Evolutionary conservation across 2,329 filamentous ascomycete species (phyloP).

Genomic region (Aaosphaeria arxii): DNA sequence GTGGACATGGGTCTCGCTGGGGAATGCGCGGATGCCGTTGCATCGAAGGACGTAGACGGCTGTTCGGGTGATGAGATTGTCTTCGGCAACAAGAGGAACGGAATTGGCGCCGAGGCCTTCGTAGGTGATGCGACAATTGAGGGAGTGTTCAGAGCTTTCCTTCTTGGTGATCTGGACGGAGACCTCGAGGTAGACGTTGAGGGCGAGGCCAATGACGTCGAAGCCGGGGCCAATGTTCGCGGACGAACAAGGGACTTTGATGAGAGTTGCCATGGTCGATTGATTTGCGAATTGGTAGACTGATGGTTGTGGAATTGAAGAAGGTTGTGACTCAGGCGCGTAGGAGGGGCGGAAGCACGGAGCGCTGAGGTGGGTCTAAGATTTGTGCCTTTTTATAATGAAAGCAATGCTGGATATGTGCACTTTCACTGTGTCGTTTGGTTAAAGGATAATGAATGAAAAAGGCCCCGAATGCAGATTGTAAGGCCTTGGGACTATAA

Average conservation of each 20-base stretch:
- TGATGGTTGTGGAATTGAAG: not conserved
- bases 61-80: constrained; percentile 90
- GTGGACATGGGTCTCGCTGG: constrained; percentile 79
- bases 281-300: not conserved
- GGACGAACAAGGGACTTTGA: constrained; percentile 87
- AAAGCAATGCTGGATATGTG: too few species aligned
- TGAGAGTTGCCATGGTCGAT: constrained; percentile 48
- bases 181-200: constrained; percentile 91
- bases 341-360: not conserved
- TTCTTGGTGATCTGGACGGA: constrained; percentile 66
- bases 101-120: constrained; percentile 76
- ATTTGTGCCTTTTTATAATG: too few species aligned
- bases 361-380: too few species aligned
- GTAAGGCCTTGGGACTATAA: too few species aligned
- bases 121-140: constrained; percentile 90
- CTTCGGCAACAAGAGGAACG: constrained; percentile 78
- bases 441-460: too few species aligned
- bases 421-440: too few species aligned
- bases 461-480: too few species aligned
- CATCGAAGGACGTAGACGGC: constrained; percentile 93
- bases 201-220: constrained; percentile 92
- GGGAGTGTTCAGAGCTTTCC: constrained; percentile 55
- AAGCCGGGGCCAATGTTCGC: constrained; percentile 97
- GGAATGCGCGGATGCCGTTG: constrained; percentile 82
- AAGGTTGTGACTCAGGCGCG: not conserved